Conservation (phyloP, 1,284 basidiomycete genomes). For the Austroboletus sp. region DNA sequence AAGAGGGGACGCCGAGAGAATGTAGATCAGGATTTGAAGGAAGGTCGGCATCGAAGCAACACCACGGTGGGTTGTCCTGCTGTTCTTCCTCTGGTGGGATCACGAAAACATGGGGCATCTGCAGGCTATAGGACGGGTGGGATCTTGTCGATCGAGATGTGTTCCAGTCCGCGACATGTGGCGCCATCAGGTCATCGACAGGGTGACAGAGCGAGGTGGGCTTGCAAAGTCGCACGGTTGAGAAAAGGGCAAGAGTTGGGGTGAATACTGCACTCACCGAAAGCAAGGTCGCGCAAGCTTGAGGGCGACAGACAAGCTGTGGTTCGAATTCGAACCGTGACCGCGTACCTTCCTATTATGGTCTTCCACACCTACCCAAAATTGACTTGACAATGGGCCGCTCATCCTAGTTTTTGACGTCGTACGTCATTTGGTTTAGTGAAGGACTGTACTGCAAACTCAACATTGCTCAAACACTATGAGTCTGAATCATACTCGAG, state of each 20-base stretch:
- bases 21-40: conserved; percentile 37
- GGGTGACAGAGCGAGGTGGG: conserved; percentile 14
- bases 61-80: conserved; percentile 49
- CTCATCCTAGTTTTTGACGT: too few species aligned
- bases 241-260: not conserved
- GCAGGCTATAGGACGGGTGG: conserved; percentile 20
- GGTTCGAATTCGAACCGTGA: conserved; percentile 14
- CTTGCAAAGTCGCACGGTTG: conserved; percentile 8
- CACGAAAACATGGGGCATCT: conserved; percentile 60
- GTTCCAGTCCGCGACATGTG: conserved; percentile 11
- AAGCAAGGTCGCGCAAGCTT: conserved; percentile 3
- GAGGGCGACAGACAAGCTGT: not conserved
- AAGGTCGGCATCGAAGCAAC: conserved; percentile 56
- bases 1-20: conserved; percentile 33
- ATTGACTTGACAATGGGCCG: too few species aligned
- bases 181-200: conserved; percentile 12
- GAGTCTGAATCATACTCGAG: too few species aligned
- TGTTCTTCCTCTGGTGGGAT: conserved; percentile 67
- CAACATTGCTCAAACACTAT: too few species aligned
- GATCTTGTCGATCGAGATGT: conserved; percentile 13
- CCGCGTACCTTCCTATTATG: conserved; percentile 19
- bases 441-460: too few species aligned
- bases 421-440: too few species aligned
- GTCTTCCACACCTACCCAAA: too few species aligned
- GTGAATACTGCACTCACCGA: conserved; percentile 11